Evolutionary conservation across 352 stramenopile species (phyloP), one percentile per base, ranked within the genome.

Genomic region (Phytopythium litorale): DNA sequence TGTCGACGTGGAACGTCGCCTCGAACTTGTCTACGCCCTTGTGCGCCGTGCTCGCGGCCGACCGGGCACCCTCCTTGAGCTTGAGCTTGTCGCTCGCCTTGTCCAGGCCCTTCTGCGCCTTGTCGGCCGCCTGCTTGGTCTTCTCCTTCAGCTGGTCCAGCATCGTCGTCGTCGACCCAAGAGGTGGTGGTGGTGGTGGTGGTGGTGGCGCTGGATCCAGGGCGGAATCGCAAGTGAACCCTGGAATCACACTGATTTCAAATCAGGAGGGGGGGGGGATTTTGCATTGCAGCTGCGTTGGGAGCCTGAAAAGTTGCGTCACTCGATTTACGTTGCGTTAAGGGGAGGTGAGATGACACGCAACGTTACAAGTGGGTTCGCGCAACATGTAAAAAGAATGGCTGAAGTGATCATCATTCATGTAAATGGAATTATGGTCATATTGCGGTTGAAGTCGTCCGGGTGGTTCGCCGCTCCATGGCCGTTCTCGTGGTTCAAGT

Each of bases 141-240:
- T 79, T 67, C 53, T 79, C 65, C 66, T 79, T 79, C 48, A 79
- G 45, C 35, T 79, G 71, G 49, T 79, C 71, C 68, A 79, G 52
- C 52, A 58, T 48, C 52, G 18, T 38, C 15, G 30, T 35, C 21
- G 46, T 1, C n/a, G n/a, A n/a, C n/a, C 28, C 28, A 4, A 32
- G 28, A 32, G 28, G 28, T 32, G 28, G 28, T 5, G 28, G 28
- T 32, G 28, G 28, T 32, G 28, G 28, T 32, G 28, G 28, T 32
- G 28, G 28, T 33, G n/a, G 48, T 37, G 48, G 23, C 8, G 18
- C 48, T 7, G 19, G 9, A 32, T 32, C 28, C 25, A 7, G 2
- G 4, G 48, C 48, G 25, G 48, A 37, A 54, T 54, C 25, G 25
- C 23, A 38, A 54, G 25, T 54, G 48, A 21, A 9, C 37, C 37